These are phyloP conservation scores for Penicillium sp. DNA, from an alignment of 2,329 filamentous ascomycete species.

Conservation along the genomic window DNA sequence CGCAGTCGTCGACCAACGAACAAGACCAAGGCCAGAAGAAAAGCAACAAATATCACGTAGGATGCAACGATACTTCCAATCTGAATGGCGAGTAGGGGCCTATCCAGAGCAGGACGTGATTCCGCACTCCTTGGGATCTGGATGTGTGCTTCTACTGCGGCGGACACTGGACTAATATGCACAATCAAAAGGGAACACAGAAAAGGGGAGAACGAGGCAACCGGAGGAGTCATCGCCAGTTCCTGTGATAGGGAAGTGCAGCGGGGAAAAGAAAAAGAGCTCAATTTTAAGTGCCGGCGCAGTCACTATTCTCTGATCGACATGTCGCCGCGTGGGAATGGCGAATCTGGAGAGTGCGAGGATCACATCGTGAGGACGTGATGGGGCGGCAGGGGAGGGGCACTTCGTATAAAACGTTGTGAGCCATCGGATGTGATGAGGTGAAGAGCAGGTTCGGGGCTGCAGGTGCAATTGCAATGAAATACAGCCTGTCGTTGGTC, in stretches of 20 bases:
- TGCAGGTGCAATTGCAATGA: conserved; percentile 6
- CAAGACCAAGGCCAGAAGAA: conserved; percentile 69
- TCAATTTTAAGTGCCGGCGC: conserved; percentile 15
- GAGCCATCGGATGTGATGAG: conserved; percentile 29
- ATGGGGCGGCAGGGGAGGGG: conserved; percentile 17
- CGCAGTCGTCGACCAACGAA: conserved; percentile 59
- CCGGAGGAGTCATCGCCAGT: conserved; percentile 19
- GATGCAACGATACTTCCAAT: conserved; percentile 80
- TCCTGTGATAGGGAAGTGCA: conserved; percentile 9
- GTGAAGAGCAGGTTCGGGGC: conserved; percentile 19
- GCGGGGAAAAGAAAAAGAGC: conserved; percentile 7
- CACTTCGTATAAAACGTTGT: conserved; percentile 14
- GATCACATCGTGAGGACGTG: conserved; percentile 23
- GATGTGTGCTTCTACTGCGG: conserved; percentile 35
- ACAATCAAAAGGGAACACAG: conserved; percentile 56
- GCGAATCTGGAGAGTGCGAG: conserved; percentile 27
- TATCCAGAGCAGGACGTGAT: conserved; percentile 52
- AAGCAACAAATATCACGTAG: conserved; percentile 74
- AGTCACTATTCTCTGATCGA: conserved; percentile 20
- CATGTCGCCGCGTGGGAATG: conserved; percentile 11
- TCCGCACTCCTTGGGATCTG: conserved; percentile 45
- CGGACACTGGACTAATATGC: conserved; percentile 11
- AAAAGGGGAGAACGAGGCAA: conserved; percentile 52
- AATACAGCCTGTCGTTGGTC: conserved; percentile 25
- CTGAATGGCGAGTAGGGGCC: conserved; percentile 71